A percentile compares a stretch with the other conserved stretches of the same genome.
These are phyloP conservation scores for Xylaria arbuscula DNA, from an alignment of 2,329 filamentous ascomycete genomes.

Conservation along the genomic window DNA sequence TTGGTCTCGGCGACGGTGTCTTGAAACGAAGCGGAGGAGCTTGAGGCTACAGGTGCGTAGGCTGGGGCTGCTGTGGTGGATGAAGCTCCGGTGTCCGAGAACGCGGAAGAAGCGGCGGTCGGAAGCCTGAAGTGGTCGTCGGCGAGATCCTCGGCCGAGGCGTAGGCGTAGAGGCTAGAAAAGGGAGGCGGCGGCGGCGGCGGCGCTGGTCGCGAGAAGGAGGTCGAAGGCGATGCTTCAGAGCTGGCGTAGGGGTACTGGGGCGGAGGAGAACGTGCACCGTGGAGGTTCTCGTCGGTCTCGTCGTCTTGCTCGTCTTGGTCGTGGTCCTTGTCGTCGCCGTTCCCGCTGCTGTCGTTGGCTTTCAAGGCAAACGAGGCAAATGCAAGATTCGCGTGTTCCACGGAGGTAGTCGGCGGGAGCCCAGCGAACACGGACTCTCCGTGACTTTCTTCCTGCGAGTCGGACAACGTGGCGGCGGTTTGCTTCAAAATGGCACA, in stretches of 20 bases:
- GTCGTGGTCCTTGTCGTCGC: conserved; percentile 2
- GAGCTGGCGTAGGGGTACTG: conserved; percentile 70
- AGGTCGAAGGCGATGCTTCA: conserved; percentile 62
- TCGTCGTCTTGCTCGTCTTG: conserved; percentile 12
- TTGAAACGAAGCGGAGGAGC: conserved; percentile 56
- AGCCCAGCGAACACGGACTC: conserved; percentile 58
- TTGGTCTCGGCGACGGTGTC: conserved; percentile 79
- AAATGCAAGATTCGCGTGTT: conserved; percentile 36
- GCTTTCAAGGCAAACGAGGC: conserved; percentile 48
- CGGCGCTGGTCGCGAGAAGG: conserved; percentile 56
- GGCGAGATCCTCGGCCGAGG: conserved; percentile 45
- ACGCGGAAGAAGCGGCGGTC: conserved; percentile 39
- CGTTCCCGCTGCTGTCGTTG: conserved; percentile 42
- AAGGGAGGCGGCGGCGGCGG: conserved; percentile 61
- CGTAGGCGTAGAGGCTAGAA: conserved; percentile 66
- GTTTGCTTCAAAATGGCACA: conserved; percentile 22
- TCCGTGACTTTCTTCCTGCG: conserved; percentile 58
- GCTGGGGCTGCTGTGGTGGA: conserved; percentile 64
- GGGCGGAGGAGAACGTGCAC: conserved; percentile 66
- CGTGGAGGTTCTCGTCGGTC: conserved; percentile 46
- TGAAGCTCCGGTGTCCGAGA: conserved; percentile 50
- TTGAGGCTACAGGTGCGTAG: conserved; percentile 60
- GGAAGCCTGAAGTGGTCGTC: conserved; percentile 49
- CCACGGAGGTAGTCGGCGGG: conserved; percentile 44
- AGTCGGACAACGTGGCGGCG: conserved; percentile 62